Evolutionary conservation across 805 yeast species (phyloP).

Genomic region (Debaryomyces maramus): DNA sequence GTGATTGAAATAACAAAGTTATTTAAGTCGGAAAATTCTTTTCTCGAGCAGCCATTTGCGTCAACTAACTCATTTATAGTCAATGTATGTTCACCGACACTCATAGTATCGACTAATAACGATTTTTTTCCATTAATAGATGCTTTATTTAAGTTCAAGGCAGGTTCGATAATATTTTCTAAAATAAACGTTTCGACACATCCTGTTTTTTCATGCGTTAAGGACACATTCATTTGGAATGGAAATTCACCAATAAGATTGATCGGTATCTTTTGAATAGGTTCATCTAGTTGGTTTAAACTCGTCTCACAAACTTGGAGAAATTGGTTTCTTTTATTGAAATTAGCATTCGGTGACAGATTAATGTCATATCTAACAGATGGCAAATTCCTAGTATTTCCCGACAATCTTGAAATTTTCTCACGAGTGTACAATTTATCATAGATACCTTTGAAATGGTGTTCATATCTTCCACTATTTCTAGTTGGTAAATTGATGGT

Average conservation of each 20-base stretch:
- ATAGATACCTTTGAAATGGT: slow-evolving; percentile 58
- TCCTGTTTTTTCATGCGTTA: slow-evolving; percentile 62
- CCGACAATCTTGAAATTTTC: slow-evolving; percentile 14
- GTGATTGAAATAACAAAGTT: slow-evolving; percentile 61
- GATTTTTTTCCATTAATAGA: slow-evolving; percentile 22
- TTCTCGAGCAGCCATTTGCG: slow-evolving; percentile 64
- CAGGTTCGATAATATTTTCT: slow-evolving; percentile 37
- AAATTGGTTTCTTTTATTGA: slow-evolving; percentile 47
- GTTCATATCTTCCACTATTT: slow-evolving; percentile 59
- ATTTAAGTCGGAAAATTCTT: slow-evolving; percentile 36
- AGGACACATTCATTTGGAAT: slow-evolving; percentile 53
- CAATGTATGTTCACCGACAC: slow-evolving; percentile 70
- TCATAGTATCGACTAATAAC: slow-evolving; percentile 29
- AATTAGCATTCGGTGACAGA: slow-evolving; percentile 59
- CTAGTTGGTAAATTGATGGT: slow-evolving; percentile 41
- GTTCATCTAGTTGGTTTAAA: slow-evolving; percentile 18
- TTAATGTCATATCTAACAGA: slow-evolving; percentile 45
- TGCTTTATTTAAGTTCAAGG: slow-evolving; percentile 11
- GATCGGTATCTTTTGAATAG: slow-evolving; percentile 49
- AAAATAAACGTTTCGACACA: slow-evolving; percentile 48
- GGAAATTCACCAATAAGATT: slow-evolving; percentile 62
- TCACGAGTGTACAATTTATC: slow-evolving; percentile 60
- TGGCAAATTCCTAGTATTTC: slow-evolving; percentile 11
- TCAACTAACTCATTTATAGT: slow-evolving; percentile 61
- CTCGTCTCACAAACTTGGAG: slow-evolving; percentile 48